Percentiles rank a stretch among this genome's conserved stretches.
phyloP scores from a whole-genome alignment of 1,139 yeast species.

The Trichomonascaceae sp. region DNA sequence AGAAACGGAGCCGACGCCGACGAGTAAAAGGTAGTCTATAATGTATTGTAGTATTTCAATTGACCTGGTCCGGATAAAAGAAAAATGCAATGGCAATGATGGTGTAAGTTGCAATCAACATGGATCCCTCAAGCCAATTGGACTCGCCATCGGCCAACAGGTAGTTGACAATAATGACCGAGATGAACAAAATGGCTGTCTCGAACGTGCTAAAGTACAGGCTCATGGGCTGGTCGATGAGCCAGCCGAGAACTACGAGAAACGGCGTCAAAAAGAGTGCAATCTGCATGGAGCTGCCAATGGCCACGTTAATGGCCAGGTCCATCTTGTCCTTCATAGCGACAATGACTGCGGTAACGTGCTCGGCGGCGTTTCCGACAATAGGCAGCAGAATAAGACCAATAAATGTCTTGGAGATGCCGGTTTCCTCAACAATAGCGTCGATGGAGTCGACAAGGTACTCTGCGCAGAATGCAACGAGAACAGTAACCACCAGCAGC shows the following conservation, averaged over 20 bases:
- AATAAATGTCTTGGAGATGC: conserved; percentile 85
- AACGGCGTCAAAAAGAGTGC: conserved; percentile 92
- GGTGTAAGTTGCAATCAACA: conserved; percentile 75
- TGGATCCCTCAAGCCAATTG: conserved; percentile 93
- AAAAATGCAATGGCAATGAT: conserved; percentile 83
- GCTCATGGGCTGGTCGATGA: conserved; percentile 81
- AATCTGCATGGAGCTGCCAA: conserved; percentile 93
- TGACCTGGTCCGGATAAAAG: conserved; percentile 48
- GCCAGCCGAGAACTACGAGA: conserved; percentile 88
- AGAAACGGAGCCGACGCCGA: background rate
- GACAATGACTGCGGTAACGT: conserved; percentile 88
- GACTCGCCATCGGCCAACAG: conserved; percentile 87
- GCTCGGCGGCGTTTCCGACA: conserved; percentile 98
- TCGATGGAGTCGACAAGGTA: conserved; percentile 88
- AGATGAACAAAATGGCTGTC: conserved; percentile 77
- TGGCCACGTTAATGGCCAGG: conserved; percentile 90
- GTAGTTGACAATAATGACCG: conserved; percentile 79
- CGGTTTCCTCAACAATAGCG: conserved; percentile 68
- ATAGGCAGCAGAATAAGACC: conserved; percentile 90
- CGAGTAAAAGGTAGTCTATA: no score
- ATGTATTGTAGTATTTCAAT: background rate
- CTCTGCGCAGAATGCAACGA: conserved; percentile 88
- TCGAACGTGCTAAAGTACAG: conserved; percentile 86
- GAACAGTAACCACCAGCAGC: conserved; percentile 52
- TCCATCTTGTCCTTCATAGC: conserved; percentile 97